phyloP scores from a whole-genome alignment of 805 yeast species.

The Lachancea sp. region DNA sequence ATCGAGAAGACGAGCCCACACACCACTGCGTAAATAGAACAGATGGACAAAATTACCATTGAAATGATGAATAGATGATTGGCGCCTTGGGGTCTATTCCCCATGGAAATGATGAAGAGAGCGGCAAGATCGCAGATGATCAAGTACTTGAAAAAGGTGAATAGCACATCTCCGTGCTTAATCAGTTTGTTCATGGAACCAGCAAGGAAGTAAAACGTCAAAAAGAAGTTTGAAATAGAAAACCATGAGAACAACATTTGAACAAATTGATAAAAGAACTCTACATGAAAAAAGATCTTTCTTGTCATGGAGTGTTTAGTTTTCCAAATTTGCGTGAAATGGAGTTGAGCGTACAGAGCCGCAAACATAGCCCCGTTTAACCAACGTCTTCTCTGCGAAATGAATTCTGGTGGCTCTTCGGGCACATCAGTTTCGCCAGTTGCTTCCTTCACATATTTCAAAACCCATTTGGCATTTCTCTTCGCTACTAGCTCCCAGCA shows the following conservation, averaged over 20 bases:
- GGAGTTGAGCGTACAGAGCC: constrained; percentile 80
- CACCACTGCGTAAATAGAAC: constrained; percentile 74
- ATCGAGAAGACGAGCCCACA: constrained; percentile 79
- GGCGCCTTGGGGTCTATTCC: constrained; percentile 97
- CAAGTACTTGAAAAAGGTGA: constrained; percentile 79
- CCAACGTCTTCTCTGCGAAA: constrained; percentile 97
- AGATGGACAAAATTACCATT: constrained; percentile 64
- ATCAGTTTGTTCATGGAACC: constrained; percentile 62
- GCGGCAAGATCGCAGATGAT: constrained; percentile 77
- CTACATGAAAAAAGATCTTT: constrained; percentile 75
- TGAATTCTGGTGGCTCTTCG: constrained; percentile 87
- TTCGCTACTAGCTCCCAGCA: constrained; percentile 96
- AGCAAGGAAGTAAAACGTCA: constrained; percentile 88
- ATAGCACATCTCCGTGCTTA: constrained; percentile 71
- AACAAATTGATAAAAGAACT: constrained; percentile 81
- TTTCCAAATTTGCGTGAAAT: constrained; percentile 81
- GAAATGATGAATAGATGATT: constrained; percentile 66
- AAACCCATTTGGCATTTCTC: constrained; percentile 73
- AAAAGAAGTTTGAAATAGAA: constrained; percentile 83
- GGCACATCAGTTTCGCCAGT: constrained; percentile 97
- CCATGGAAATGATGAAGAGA: constrained; percentile 90
- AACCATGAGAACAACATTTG: constrained; percentile 83
- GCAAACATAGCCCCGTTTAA: constrained; percentile 97
- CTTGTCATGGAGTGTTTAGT: constrained; percentile 80
- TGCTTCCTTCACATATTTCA: constrained; percentile 87